These are phyloP conservation scores for Aspergillus wentii DNA, from an alignment of 495 filamentous ascomycete genomes.

Conservation along the genomic window DNA sequence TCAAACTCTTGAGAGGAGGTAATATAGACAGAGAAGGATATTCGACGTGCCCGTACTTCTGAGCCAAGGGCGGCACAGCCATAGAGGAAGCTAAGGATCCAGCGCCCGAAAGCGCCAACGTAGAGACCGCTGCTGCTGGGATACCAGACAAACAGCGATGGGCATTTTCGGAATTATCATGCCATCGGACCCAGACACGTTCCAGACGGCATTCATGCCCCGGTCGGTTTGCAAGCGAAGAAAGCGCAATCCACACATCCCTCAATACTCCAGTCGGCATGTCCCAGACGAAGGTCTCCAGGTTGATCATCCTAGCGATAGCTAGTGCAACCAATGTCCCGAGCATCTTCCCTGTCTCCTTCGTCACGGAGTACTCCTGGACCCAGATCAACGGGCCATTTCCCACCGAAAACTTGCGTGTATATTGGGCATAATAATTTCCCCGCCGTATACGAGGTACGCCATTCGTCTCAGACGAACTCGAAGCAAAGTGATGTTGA, in stretches of 20 bases:
- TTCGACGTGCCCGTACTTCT: constrained; percentile 57
- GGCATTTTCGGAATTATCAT: constrained; percentile 63
- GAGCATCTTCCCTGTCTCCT: constrained; percentile 90
- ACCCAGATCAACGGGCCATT: constrained; percentile 84
- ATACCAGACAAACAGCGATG: constrained; percentile 21
- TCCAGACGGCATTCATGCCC: constrained; percentile 64
- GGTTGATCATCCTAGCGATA: constrained; percentile 77
- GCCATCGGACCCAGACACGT: constrained; percentile 84
- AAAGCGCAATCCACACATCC: constrained; percentile 81
- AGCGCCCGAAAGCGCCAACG: constrained; percentile 18
- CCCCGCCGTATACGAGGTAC: constrained; percentile 52
- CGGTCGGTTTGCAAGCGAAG: constrained; percentile 62
- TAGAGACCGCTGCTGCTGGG: constrained; percentile 13
- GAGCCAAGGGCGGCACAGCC: constrained; percentile 13
- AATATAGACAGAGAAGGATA: constrained; percentile 84
- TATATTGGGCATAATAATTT: constrained; percentile 82
- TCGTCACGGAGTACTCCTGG: constrained; percentile 79
- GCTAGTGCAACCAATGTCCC: constrained; percentile 86
- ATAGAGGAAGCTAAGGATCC: constrained; percentile 4
- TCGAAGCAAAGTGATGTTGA: no score
- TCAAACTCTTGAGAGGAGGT: constrained; percentile 73
- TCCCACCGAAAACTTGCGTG: constrained; percentile 83
- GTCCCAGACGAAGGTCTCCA: constrained; percentile 93
- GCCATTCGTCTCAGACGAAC: no score
- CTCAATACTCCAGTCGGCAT: constrained; percentile 90